phyloP scores from a whole-genome alignment of 495 filamentous ascomycete species.

The Penicillium daleae region DNA sequence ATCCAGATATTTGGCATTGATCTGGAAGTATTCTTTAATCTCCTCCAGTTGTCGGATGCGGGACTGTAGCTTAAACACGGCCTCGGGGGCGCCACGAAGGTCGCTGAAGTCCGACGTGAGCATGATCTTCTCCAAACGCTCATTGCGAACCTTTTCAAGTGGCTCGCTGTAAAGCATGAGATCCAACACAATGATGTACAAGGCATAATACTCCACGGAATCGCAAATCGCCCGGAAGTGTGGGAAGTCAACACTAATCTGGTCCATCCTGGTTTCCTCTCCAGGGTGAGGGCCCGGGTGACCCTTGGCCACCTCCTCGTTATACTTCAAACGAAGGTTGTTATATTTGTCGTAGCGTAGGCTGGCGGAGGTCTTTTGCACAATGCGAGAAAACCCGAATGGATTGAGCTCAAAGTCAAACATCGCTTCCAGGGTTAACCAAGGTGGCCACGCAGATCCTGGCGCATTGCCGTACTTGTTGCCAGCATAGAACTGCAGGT shows the following conservation, averaged over 20 bases:
- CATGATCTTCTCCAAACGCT: constrained; percentile 97
- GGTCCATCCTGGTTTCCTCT: constrained; percentile 84
- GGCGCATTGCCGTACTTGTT: constrained; percentile 86
- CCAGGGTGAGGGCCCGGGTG: constrained; percentile 42
- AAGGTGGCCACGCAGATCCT: constrained; percentile 91
- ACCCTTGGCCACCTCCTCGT: constrained; percentile 82
- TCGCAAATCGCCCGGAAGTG: constrained; percentile 91
- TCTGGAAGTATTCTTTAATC: constrained; percentile 94
- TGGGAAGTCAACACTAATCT: constrained; percentile 95
- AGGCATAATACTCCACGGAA: constrained; percentile 92
- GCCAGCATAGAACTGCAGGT: constrained; percentile 90
- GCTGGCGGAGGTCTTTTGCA: constrained; percentile 91
- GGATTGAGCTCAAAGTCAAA: constrained; percentile 92
- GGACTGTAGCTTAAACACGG: constrained; percentile 88
- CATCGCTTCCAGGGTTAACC: constrained; percentile 97
- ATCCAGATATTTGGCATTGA: constrained; percentile 86
- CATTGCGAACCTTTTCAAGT: constrained; percentile 89
- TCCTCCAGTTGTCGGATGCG: constrained; percentile 93
- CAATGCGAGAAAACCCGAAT: constrained; percentile 92
- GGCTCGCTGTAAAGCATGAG: constrained; percentile 94
- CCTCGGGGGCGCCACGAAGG: constrained; percentile 87
- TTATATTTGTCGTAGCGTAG: constrained; percentile 98
- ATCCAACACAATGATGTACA: constrained; percentile 97
- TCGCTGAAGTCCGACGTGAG: constrained; percentile 99
- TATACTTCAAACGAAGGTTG: constrained; percentile 94